Evolutionary conservation across 78 protist genomes (phyloP), one percentile per base, ranked within the genome.

Genomic region (Guillardia theta): DNA sequence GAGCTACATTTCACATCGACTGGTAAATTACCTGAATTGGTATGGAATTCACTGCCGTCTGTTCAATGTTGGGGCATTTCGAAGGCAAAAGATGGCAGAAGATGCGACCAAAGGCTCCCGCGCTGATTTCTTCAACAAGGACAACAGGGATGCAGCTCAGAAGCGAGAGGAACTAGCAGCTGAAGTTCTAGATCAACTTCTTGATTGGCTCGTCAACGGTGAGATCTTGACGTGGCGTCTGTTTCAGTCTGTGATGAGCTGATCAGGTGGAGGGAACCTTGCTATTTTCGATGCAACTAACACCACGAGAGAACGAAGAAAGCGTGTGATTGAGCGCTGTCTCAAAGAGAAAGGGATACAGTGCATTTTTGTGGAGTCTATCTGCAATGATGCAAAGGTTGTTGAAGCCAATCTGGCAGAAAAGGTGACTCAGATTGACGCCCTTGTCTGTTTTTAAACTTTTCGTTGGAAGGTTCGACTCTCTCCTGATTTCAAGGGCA

Each of bases 141-240:
- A 70, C 36, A 70, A 70, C 83, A 70, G 36, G 8, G 90, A 78
- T 36, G 90, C 90, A 4, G 88, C 88, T 19, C 5, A 39, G 37
- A 5, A 77, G 45, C 88, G 88, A 6, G 88, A 77, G 90, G 48
- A 78, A 30, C 90, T 78, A 48, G 90, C 90, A 30, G 90, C 90
- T 46, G 48, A 12, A 1, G 90, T 78, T 46, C 39, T 78, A 3
- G 90, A 78, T 30, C 90, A 78, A 48, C 90, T 78, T 46, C 90
- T 78, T 4, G 90, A 43, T 30, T 78, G 90, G 90, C 90, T 78
- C 24, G 30, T 22, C 53, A 18, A 78, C 90, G 90, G 90, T 1
- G 36, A 33, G 83, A n/a, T n/a, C n/a, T n/a, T n/a, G n/a, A n/a
- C n/a, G n/a, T n/a, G n/a, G n/a, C n/a, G n/a, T n/a, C n/a, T n/a